These are phyloP conservation scores for Candida succiphila DNA, from an alignment of 805 yeast species.

Conservation along the genomic window DNA sequence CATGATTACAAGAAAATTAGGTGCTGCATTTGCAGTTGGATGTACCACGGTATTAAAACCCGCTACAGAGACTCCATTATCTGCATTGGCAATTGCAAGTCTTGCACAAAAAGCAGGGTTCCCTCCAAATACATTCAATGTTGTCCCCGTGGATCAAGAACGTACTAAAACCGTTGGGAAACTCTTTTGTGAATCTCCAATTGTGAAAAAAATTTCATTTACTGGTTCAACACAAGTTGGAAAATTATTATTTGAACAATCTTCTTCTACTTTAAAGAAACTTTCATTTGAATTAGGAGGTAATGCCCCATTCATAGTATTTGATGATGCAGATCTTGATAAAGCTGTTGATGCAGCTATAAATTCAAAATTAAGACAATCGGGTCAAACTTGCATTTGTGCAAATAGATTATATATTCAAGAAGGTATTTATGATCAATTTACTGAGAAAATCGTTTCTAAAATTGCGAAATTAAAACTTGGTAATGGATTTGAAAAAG, in stretches of 20 bases:
- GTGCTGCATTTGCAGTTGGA: slow-evolving; percentile 74
- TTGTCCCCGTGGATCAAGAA: slow-evolving; percentile 38
- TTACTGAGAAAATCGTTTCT: slow-evolving; percentile 36
- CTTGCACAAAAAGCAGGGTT: slow-evolving; percentile 60
- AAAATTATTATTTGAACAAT: slow-evolving; percentile 51
- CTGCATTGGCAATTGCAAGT: slow-evolving; percentile 58
- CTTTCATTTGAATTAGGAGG: slow-evolving; percentile 72
- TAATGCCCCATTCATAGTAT: slow-evolving; percentile 70
- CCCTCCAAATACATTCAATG: slow-evolving; percentile 60
- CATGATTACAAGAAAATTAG: slow-evolving; percentile 66
- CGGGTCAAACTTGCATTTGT: slow-evolving; percentile 79
- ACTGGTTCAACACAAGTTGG: slow-evolving; percentile 77
- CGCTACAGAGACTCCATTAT: slow-evolving; percentile 65
- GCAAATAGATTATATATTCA: slow-evolving; percentile 68
- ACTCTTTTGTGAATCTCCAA: slow-evolving; percentile 43
- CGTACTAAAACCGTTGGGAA: slow-evolving; percentile 40
- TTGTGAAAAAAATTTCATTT: slow-evolving; percentile 59
- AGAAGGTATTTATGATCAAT: slow-evolving; percentile 51
- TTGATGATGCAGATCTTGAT: slow-evolving; percentile 62
- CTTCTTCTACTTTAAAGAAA: slow-evolving; percentile 56
- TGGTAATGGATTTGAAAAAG: slow-evolving; percentile 53
- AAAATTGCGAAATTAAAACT: slow-evolving; percentile 35
- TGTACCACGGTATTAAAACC: slow-evolving; percentile 74
- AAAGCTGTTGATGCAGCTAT: slow-evolving; percentile 58
- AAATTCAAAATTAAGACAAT: slow-evolving; percentile 60